phyloP scores from a whole-genome alignment of 257 asterid genomes.

The Nicotiana undulata region DNA sequence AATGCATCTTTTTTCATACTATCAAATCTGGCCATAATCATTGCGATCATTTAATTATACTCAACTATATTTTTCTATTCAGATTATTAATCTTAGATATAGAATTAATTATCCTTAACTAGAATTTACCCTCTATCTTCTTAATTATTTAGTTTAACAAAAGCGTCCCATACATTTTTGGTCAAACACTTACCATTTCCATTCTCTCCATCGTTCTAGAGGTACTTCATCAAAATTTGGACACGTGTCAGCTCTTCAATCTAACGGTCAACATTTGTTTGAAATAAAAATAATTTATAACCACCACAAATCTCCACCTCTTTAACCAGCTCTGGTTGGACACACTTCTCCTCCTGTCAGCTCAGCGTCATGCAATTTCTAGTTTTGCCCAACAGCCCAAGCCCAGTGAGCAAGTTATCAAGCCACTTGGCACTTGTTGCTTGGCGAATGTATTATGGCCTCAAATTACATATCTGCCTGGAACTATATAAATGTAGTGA shows the following conservation, averaged over 20 bases:
- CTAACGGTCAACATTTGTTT: neutral
- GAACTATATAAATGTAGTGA: conserved; percentile 20
- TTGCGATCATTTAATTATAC: too few species aligned
- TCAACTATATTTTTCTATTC: too few species aligned
- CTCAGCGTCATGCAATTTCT: neutral
- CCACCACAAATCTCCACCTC: neutral
- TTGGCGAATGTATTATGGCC: conserved; percentile 32
- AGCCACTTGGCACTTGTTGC: conserved; percentile 22
- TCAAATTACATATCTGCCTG: conserved; percentile 26
- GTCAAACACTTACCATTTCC: neutral
- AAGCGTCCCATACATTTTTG: too few species aligned
- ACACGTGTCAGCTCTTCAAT: neutral
- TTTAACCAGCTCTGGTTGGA: neutral
- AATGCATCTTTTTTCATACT: too few species aligned
- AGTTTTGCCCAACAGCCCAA: neutral
- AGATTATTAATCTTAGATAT: too few species aligned
- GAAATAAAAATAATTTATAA: neutral
- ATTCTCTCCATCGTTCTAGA: neutral
- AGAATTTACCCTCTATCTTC: too few species aligned
- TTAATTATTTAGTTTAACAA: too few species aligned
- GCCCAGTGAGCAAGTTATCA: conserved; percentile 30
- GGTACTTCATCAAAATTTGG: neutral
- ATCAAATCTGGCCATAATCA: too few species aligned
- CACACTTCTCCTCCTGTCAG: neutral
- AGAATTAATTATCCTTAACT: too few species aligned